Evolutionary conservation across 768 basidiomycete species (phyloP).

Genomic region (Clavaria fumosa): DNA sequence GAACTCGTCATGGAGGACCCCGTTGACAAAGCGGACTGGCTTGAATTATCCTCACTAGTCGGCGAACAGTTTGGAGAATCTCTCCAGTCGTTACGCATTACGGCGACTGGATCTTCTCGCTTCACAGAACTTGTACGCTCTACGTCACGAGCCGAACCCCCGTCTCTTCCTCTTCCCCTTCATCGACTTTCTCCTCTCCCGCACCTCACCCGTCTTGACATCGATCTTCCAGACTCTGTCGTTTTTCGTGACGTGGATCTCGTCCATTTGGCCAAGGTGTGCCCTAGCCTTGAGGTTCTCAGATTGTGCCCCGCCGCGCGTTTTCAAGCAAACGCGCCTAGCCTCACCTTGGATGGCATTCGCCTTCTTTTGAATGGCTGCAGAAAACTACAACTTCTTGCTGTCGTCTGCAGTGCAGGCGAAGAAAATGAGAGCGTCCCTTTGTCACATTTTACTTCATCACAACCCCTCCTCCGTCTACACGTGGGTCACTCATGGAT

Average conservation of each 20-base stretch:
- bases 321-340: slow-evolving; percentile 43
- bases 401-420: slow-evolving; percentile 46
- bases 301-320: slow-evolving; percentile 53
- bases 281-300: slow-evolving; percentile 54
- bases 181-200: slow-evolving; percentile 40
- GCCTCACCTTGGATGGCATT: slow-evolving; percentile 48
- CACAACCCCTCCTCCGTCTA: slow-evolving; percentile 50
- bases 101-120: slow-evolving; percentile 54
- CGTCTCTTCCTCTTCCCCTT: slow-evolving; percentile 45
- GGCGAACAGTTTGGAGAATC: slow-evolving; percentile 45
- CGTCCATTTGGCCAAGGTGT: slow-evolving; percentile 38
- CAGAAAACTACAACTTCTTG: slow-evolving; percentile 45
- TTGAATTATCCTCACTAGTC: slow-evolving; percentile 47
- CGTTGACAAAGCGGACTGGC: slow-evolving; percentile 61
- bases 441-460: slow-evolving; percentile 33
- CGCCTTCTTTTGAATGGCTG: slow-evolving; percentile 43
- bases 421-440: slow-evolving; percentile 31
- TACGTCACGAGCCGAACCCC: slow-evolving; percentile 47
- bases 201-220: slow-evolving; percentile 43
- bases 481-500: slow-evolving; percentile 67
- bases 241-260: slow-evolving; percentile 50
- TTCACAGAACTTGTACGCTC: slow-evolving; percentile 74
- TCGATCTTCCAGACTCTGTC: slow-evolving; percentile 67
- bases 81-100: slow-evolving; percentile 44
- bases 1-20: slow-evolving; percentile 73